Percentiles rank a stretch among this genome's conserved stretches.
Evolutionary conservation across 2,329 filamentous ascomycete genomes (phyloP).

Genomic region (Cryphonectria naterciae): DNA sequence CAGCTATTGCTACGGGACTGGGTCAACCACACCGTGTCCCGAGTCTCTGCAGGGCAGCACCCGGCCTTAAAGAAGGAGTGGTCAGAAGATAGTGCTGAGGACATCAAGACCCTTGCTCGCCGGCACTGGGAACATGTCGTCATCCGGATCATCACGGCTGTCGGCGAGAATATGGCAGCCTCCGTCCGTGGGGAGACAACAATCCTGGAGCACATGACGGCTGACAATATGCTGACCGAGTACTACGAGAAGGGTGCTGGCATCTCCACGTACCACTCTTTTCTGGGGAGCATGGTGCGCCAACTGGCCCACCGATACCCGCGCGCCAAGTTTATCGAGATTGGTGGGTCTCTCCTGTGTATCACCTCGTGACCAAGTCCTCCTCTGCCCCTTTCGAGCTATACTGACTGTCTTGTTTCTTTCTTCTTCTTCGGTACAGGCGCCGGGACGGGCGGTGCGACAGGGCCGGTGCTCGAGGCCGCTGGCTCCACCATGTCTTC

Average conservation of each 20-base stretch:
- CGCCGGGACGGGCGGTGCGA: conserved; percentile 31
- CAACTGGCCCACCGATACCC: conserved; percentile 39
- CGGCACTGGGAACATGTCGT: conserved; percentile 18
- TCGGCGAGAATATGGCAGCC: conserved; percentile 38
- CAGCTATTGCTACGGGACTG: conserved; percentile 31
- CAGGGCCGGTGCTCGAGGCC: conserved; percentile 38
- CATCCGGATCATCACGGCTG: conserved; percentile 33
- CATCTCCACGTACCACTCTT: conserved; percentile 35
- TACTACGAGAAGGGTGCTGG: conserved; percentile 34
- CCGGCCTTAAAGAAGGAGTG: conserved; percentile 24
- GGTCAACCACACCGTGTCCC: conserved; percentile 28
- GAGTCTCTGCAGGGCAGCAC: conserved; percentile 30
- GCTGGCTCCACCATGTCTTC: conserved; percentile 39
- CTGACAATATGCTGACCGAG: conserved; percentile 36
- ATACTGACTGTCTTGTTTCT: too few species aligned
- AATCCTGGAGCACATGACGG: conserved; percentile 38
- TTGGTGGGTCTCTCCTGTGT: conserved; percentile 35
- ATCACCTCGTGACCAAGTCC: conserved; percentile 1
- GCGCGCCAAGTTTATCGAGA: conserved; percentile 41
- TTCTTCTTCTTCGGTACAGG: conserved; percentile 10
- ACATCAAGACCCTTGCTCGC: conserved; percentile 20
- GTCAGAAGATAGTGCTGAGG: conserved; percentile 16
- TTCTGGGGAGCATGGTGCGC: conserved; percentile 35
- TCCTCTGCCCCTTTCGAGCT: background rate
- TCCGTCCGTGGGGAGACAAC: conserved; percentile 38